Conservation (phyloP, 2,329 filamentous ascomycete species). For the Gaeumannomyces sp. region DNA sequence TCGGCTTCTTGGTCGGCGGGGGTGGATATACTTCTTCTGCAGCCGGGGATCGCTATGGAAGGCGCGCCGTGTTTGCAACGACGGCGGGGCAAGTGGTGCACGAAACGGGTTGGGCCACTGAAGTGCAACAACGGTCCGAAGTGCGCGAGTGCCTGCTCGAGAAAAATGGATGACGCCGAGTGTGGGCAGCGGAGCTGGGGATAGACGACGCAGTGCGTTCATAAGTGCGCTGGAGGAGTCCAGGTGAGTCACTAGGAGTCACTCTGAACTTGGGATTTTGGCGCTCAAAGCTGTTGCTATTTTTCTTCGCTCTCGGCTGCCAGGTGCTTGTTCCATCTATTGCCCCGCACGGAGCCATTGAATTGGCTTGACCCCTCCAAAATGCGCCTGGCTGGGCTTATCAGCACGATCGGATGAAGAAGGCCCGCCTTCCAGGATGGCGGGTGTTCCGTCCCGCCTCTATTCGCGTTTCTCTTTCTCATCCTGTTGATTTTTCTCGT, state of each 20-base stretch:
- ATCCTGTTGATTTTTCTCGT: too few species aligned
- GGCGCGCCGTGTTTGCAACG: not conserved
- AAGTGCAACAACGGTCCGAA: conserved; percentile 1
- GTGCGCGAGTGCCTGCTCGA: conserved; percentile 10
- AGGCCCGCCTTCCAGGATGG: not conserved
- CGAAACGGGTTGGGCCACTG: conserved; percentile 11
- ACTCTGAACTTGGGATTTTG: conserved; percentile 6
- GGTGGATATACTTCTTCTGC: not conserved
- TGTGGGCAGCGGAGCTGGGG: conserved; percentile 1
- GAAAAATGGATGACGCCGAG: conserved; percentile 10
- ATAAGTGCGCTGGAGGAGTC: conserved; percentile 17
- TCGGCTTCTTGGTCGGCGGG: conserved; percentile 7
- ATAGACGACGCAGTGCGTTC: conserved; percentile 16
- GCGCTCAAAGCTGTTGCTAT: conserved; percentile 3
- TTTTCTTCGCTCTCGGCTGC: not conserved
- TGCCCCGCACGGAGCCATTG: not conserved
- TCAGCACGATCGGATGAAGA: not conserved
- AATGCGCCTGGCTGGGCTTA: not conserved
- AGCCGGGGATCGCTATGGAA: not conserved
- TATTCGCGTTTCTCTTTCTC: not conserved
- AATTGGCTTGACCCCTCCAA: not conserved
- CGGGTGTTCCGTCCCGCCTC: not conserved
- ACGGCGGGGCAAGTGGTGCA: not conserved
- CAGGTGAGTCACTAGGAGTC: conserved; percentile 20
- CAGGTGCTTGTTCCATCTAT: not conserved